These are phyloP conservation scores for Prunus yedoensis DNA, from an alignment of 331 rosid genomes.

Conservation along the genomic window DNA sequence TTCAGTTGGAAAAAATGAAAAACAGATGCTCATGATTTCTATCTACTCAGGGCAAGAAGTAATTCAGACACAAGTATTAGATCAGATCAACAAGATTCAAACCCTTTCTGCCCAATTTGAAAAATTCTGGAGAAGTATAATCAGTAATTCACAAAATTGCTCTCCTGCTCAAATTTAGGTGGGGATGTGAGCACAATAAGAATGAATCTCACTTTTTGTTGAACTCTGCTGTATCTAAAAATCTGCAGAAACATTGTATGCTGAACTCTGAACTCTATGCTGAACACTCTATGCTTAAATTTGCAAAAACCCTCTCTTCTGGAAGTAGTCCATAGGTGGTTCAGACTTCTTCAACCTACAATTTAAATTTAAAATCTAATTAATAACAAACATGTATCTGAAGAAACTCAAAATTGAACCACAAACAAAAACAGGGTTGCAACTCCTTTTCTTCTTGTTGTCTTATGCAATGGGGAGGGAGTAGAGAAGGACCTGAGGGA, in stretches of 20 bases:
- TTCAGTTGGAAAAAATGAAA: too few relatives aligned
- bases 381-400: not conserved
- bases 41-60: not conserved
- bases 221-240: not conserved
- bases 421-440: not conserved
- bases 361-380: not conserved
- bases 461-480: conserved; percentile 5
- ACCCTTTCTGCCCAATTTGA: not conserved
- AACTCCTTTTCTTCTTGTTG: not conserved
- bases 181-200: not conserved
- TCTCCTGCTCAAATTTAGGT: conserved; percentile 9
- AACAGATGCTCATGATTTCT: too few relatives aligned
- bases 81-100: conserved; percentile 1
- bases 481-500: conserved; percentile 63
- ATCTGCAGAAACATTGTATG: not conserved
- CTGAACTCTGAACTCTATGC: not conserved
- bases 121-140: not conserved
- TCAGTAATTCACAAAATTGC: conserved; percentile 6
- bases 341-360: conserved; percentile 95
- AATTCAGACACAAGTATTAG: not conserved
- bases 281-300: too few relatives aligned
- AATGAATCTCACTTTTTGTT: not conserved
- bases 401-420: not conserved
- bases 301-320: conserved; percentile 2
- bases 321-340: conserved; percentile 10